These are phyloP conservation scores for Lunularia cruciata DNA, from an alignment of 225 moss, liverwort and hornwort species.

Conservation along the genomic window DNA sequence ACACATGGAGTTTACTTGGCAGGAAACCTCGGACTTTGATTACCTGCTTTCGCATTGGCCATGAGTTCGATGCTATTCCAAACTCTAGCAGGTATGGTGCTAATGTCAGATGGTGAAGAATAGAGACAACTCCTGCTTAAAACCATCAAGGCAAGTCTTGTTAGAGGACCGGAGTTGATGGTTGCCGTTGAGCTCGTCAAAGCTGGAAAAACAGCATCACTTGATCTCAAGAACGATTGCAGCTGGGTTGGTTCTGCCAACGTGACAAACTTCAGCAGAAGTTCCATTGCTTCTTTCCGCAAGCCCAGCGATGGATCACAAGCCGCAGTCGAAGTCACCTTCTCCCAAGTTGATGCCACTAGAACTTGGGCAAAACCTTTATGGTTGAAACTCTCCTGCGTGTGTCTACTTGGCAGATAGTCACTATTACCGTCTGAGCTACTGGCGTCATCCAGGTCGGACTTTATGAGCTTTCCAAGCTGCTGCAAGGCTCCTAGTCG, in stretches of 20 bases:
- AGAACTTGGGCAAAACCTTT: constrained; percentile 45
- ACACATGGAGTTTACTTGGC: no score
- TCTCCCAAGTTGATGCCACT: constrained; percentile 72
- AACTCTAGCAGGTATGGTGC: constrained; percentile 61
- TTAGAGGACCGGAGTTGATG: constrained; percentile 58
- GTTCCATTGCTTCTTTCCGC: constrained; percentile 60
- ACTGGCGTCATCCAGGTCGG: constrained; percentile 40
- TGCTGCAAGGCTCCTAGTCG: constrained; percentile 71
- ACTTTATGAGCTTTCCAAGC: constrained; percentile 56
- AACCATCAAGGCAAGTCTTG: constrained; percentile 67
- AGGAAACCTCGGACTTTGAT: neutral
- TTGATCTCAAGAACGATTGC: constrained; percentile 69
- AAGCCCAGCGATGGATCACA: constrained; percentile 59
- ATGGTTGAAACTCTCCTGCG: constrained; percentile 15
- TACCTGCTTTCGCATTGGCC: constrained; percentile 75
- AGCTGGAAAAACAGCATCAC: constrained; percentile 52
- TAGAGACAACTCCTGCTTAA: constrained; percentile 67
- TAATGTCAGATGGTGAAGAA: constrained; percentile 54
- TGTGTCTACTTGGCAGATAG: constrained; percentile 26
- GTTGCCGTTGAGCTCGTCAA: constrained; percentile 30
- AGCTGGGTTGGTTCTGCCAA: constrained; percentile 62
- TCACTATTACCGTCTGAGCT: constrained; percentile 26
- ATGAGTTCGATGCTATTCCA: constrained; percentile 67
- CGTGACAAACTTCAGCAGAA: constrained; percentile 70
- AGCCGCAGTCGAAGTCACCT: constrained; percentile 58